Conservation (phyloP, 208 protist genomes). For the Trypanosoma lewisi region DNA sequence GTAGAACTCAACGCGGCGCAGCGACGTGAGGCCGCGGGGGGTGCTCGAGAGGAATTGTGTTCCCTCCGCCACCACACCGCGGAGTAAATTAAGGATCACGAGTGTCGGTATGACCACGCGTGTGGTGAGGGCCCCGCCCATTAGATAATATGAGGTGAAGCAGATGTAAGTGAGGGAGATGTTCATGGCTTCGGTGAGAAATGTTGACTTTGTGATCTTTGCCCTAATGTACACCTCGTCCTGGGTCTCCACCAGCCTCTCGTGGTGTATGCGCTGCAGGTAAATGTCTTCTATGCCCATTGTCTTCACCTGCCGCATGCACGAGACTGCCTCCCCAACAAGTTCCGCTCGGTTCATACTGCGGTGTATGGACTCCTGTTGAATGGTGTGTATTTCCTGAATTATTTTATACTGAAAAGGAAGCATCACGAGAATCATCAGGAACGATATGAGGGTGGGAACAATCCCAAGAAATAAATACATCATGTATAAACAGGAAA, state of each 20-base stretch:
- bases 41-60: constrained; percentile 62
- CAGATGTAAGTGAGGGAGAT: constrained; percentile 62
- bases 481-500: constrained; percentile 57
- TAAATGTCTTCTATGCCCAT: constrained; percentile 62
- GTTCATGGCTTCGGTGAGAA: constrained; percentile 46
- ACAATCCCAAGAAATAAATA: constrained; percentile 65
- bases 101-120: constrained; percentile 55
- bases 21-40: constrained; percentile 45
- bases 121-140: constrained; percentile 7
- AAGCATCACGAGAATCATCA: constrained; percentile 43
- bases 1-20: constrained; percentile 64
- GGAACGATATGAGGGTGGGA: constrained; percentile 52
- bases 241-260: constrained; percentile 43
- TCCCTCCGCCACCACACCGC: constrained; percentile 63
- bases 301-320: constrained; percentile 74
- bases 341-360: constrained; percentile 57
- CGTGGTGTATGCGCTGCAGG: constrained; percentile 34
- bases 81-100: constrained; percentile 70
- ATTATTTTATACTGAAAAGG: constrained; percentile 56
- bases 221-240: constrained; percentile 34
- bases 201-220: constrained; percentile 31
- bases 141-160: constrained; percentile 30
- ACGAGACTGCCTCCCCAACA: constrained; percentile 44
- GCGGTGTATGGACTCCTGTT: constrained; percentile 50
- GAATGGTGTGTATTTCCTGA: constrained; percentile 33